Conservation (phyloP, 768 basidiomycete genomes). For the Amanita jacksonii region DNA sequence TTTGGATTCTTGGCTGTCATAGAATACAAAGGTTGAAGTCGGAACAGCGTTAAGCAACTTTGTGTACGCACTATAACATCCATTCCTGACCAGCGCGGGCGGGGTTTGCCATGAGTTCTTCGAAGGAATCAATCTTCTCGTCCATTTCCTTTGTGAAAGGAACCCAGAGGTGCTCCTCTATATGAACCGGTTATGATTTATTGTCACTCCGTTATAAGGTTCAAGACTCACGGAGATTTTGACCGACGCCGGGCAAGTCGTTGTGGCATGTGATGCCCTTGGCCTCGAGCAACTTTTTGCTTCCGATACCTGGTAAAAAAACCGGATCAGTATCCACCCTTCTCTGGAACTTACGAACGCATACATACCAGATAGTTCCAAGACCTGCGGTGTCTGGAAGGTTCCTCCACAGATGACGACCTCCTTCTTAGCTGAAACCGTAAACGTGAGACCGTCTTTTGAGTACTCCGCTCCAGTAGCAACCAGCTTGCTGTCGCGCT, state of each 20-base stretch:
- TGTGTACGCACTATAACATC: slow-evolving; percentile 2
- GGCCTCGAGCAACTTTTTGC: slow-evolving; percentile 20
- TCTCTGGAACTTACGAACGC: too few relatives aligned
- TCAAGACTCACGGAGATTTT: slow-evolving; percentile 40
- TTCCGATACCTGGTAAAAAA: slow-evolving; percentile 29
- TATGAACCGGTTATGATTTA: too few relatives aligned
- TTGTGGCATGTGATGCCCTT: slow-evolving; percentile 30
- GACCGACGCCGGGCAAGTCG: slow-evolving; percentile 33
- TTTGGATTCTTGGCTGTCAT: slow-evolving; percentile 3
- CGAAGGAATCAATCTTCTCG: slow-evolving; percentile 6
- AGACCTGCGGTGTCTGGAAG: slow-evolving; percentile 22
- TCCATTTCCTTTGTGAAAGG: slow-evolving; percentile 4
- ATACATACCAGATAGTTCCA: slow-evolving; percentile 27
- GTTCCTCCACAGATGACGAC: slow-evolving; percentile 30
- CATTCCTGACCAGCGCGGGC: slow-evolving; percentile 5
- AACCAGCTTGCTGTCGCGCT: neutral
- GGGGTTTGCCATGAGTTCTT: neutral
- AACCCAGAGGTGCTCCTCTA: slow-evolving; percentile 7
- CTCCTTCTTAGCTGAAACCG: slow-evolving; percentile 20
- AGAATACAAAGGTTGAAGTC: neutral
- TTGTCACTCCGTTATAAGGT: too few relatives aligned
- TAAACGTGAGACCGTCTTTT: slow-evolving; percentile 1
- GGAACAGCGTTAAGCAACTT: neutral
- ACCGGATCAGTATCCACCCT: too few relatives aligned
- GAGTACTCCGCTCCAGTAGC: neutral